phyloP scores from a whole-genome alignment of 164 flowering plant genomes.

The Protea cynaroides region DNA sequence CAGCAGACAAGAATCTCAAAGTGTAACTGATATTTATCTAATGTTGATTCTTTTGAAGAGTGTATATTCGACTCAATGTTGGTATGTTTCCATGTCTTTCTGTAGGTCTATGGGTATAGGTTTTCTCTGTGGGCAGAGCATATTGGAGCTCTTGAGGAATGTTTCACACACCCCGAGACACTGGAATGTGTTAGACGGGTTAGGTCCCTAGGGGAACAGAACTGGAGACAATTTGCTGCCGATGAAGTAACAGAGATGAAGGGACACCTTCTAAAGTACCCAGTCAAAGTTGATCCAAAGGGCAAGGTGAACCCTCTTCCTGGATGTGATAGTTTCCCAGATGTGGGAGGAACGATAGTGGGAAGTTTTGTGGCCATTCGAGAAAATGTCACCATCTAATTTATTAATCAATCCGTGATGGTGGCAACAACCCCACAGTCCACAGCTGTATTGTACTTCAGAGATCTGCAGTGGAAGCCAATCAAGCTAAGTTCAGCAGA shows the following conservation, averaged over 20 bases:
- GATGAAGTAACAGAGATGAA: conserved; percentile 29
- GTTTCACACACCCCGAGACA: conserved; percentile 46
- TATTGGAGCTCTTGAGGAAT: conserved; percentile 35
- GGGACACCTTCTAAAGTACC: conserved; percentile 87
- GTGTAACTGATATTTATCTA: background rate
- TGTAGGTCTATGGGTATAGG: conserved; percentile 82
- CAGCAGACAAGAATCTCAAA: background rate
- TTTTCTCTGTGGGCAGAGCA: conserved; percentile 91
- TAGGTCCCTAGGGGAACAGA: conserved; percentile 54
- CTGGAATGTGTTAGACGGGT: conserved; percentile 58
- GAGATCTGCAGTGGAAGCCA: too few species aligned
- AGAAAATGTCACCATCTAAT: conserved; percentile 58
- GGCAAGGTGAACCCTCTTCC: conserved; percentile 57
- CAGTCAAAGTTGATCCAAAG: conserved; percentile 49
- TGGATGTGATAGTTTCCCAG: conserved; percentile 61
- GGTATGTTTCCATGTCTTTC: background rate
- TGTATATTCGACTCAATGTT: background rate
- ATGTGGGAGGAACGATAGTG: conserved; percentile 62
- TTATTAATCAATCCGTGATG: background rate
- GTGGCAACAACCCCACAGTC: too few species aligned
- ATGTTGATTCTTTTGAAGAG: background rate
- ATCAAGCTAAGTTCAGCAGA: too few species aligned
- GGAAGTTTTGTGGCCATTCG: conserved; percentile 52
- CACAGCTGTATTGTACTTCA: too few species aligned
- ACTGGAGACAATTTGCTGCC: conserved; percentile 52